Evolutionary conservation across 1,139 yeast species (phyloP), one percentile per base, ranked within the genome.

Genomic region (Spathaspora sp.): DNA sequence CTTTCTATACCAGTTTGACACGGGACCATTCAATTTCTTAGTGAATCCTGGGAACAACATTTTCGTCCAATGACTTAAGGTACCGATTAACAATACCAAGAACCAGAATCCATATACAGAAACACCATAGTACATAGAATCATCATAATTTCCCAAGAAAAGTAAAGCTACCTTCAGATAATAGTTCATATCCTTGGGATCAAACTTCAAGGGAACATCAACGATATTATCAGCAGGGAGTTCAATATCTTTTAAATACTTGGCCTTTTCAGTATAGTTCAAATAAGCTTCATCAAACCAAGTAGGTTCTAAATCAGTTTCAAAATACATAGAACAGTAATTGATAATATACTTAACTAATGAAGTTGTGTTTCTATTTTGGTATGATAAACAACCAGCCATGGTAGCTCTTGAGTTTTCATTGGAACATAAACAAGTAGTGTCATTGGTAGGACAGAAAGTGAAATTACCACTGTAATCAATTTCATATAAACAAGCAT

Each of bases 61-160:
- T 42, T 57, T 62, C 15, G 65, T 54, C 79, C 81, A 74, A 55
- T 81, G 77, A 43, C 65, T 56, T 15, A 74, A 38, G 2, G 69
- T 67, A 3, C 76, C 74, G 26, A 72, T 27, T 1, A 80, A 23
- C 49, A 80, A 55, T 7, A 81, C 64, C 3, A 73, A 45, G 1
- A 66, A 71, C 82, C 84, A 80, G 54, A 70, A 80, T 0, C 77
- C 80, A 26, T 80, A 52, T 24, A 72, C 46, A 2, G 74, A 82
- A 18, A 72, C 61, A 9, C 86, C 85, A 53, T 75, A 70, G 50
- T 63, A 76, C 44, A 75, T 64, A 2, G 82, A 70, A 43, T 64
- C 58, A 44, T 64, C 61, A 49, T 66, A 71, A 48, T 69, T 70
- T 4, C 71, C 72, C 36, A 66, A 56, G 47, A 65, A 71, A 37